These are phyloP conservation scores for Aegilops umbellulata DNA, from an alignment of 176 grass and related monocot genomes.

Conservation along the genomic window DNA sequence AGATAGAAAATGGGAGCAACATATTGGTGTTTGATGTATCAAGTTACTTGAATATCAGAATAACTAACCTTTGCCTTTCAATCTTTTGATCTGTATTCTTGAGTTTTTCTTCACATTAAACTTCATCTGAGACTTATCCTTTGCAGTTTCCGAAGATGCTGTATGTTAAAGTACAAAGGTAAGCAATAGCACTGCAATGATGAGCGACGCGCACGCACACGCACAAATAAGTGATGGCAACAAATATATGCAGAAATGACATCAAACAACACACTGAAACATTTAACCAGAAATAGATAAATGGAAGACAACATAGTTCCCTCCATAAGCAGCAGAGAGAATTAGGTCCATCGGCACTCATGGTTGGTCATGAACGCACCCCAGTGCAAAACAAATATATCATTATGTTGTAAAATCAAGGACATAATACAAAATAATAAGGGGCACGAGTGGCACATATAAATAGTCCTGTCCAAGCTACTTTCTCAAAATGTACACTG, in stretches of 20 bases:
- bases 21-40: not conserved
- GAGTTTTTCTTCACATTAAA: slow-evolving; percentile 64
- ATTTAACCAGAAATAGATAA: not conserved
- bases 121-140: slow-evolving; percentile 47
- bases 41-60: not conserved
- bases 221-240: not conserved
- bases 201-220: not conserved
- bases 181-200: not conserved
- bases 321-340: not conserved
- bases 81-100: slow-evolving; percentile 65
- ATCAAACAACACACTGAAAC: not conserved
- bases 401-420: slow-evolving; percentile 1
- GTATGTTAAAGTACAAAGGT: not conserved
- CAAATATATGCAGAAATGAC: not conserved
- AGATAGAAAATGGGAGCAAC: not conserved
- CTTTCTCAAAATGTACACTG: not conserved
- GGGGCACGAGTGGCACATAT: not conserved
- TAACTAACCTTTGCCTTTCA: slow-evolving; percentile 59
- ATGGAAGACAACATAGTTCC: not conserved
- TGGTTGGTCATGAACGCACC: not conserved
- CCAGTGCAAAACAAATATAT: not conserved
- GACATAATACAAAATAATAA: not conserved
- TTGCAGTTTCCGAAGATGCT: slow-evolving; percentile 45
- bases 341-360: not conserved
- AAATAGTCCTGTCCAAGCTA: not conserved